Percentiles rank a stretch among this genome's conserved stretches.
Conservation (phyloP, 2,329 filamentous ascomycete genomes). For the Huntiella savannae region DNA sequence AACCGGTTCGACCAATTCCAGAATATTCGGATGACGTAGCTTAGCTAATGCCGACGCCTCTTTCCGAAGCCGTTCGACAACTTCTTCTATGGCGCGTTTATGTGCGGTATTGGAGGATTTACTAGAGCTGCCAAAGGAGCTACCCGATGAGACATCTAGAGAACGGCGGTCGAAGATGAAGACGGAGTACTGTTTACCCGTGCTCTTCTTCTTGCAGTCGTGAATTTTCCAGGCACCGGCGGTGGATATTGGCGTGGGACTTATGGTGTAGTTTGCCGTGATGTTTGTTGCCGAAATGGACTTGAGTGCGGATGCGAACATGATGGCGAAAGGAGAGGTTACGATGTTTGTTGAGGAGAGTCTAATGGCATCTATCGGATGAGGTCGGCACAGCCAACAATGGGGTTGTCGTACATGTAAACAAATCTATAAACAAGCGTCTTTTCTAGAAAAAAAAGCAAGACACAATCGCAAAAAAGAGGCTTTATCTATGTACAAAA, state of each 20-base stretch:
- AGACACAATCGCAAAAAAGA: not conserved
- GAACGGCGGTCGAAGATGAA: slow-evolving; percentile 89
- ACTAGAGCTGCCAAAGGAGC: slow-evolving; percentile 23
- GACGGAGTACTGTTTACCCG: slow-evolving; percentile 70
- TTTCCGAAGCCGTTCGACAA: slow-evolving; percentile 75
- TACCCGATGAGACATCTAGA: slow-evolving; percentile 39
- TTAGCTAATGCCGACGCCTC: slow-evolving; percentile 79
- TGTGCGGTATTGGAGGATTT: slow-evolving; percentile 34
- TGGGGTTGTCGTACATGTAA: no score
- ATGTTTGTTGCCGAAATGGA: slow-evolving; percentile 85
- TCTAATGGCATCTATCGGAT: not conserved
- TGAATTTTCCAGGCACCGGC: slow-evolving; percentile 95
- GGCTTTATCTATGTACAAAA: not conserved
- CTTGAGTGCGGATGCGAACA: slow-evolving; percentile 90
- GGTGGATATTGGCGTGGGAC: slow-evolving; percentile 52
- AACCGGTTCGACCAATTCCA: slow-evolving; percentile 85
- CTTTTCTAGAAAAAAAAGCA: not conserved
- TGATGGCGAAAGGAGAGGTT: slow-evolving; percentile 24
- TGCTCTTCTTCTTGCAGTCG: slow-evolving; percentile 92
- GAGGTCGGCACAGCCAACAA: no score
- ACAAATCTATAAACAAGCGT: no score
- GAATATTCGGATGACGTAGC: slow-evolving; percentile 73
- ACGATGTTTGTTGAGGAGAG: not conserved
- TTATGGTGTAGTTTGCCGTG: slow-evolving; percentile 72
- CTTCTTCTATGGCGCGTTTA: slow-evolving; percentile 72